Conservation (phyloP, 2,329 filamentous ascomycete species). For the Penicillium fuscoglaucum region DNA sequence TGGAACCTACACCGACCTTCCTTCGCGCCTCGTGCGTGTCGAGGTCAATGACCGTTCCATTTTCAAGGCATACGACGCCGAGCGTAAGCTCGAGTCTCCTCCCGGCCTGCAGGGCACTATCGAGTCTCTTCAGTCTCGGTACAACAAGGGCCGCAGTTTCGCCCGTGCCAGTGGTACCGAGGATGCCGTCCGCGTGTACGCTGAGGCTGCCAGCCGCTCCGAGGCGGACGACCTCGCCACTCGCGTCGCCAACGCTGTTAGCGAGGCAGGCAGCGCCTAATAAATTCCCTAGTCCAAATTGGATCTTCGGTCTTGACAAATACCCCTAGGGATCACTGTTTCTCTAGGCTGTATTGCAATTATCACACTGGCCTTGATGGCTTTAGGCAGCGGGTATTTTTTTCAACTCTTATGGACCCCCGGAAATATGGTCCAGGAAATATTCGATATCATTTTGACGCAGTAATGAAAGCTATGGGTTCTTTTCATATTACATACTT, state of each 20-base stretch:
- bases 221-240: constrained; percentile 89
- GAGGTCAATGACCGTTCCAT: constrained; percentile 84
- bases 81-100: constrained; percentile 80
- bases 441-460: constrained; percentile 27
- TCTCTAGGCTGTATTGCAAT: constrained; percentile 3
- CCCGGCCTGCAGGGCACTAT: constrained; percentile 80
- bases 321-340: not conserved
- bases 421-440: constrained; percentile 19
- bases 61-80: constrained; percentile 89
- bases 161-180: constrained; percentile 92
- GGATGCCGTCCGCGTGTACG: constrained; percentile 93
- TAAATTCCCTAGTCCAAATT: not conserved
- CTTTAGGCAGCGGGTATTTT: not conserved
- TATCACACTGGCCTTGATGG: not conserved
- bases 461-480: constrained; percentile 28
- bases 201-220: constrained; percentile 83
- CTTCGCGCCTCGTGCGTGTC: constrained; percentile 91
- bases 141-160: constrained; percentile 85
- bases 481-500: constrained; percentile 7
- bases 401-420: not conserved
- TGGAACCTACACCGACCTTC: constrained; percentile 87
- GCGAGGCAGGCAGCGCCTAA: constrained; percentile 51
- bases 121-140: constrained; percentile 83
- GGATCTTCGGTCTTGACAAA: not conserved
- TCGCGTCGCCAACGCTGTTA: constrained; percentile 75